Conservation (phyloP, 2,329 filamentous ascomycete genomes). For the Fusarium marasasianum region DNA sequence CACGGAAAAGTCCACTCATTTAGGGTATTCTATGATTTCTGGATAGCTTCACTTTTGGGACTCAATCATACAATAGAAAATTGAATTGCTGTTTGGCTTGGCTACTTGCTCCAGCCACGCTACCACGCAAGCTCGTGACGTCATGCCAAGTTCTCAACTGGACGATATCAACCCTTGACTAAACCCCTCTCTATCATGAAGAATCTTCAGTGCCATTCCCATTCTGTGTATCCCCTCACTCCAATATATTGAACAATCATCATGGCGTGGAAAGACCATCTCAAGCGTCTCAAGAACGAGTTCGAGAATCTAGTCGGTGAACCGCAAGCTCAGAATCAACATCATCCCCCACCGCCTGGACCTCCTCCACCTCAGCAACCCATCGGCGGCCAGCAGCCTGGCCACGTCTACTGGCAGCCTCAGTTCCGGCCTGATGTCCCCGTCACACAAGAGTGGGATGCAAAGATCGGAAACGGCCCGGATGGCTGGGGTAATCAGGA, state of each 20-base stretch:
- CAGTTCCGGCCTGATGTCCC: constrained; percentile 57
- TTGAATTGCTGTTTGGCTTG: background rate
- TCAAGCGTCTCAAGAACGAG: constrained; percentile 52
- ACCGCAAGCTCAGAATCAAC: constrained; percentile 32
- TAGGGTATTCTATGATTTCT: background rate
- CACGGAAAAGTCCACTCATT: background rate
- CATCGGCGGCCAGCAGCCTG: constrained; percentile 21
- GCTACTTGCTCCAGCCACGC: constrained; percentile 12
- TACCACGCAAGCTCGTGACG: constrained; percentile 23
- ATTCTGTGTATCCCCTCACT: no score
- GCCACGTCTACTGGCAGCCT: constrained; percentile 61
- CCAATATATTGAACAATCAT: background rate
- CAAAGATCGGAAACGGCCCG: constrained; percentile 63
- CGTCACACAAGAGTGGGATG: constrained; percentile 61
- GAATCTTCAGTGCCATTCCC: background rate
- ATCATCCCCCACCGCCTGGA: constrained; percentile 31
- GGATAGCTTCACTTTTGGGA: background rate
- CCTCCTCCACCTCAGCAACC: constrained; percentile 37
- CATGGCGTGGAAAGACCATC: constrained; percentile 52
- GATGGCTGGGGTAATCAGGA: constrained; percentile 72
- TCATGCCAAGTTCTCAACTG: constrained; percentile 22
- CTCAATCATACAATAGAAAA: background rate
- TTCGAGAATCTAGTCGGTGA: constrained; percentile 49
- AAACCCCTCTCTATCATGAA: background rate
- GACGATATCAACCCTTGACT: background rate